Evolutionary conservation across 2,329 filamentous ascomycete species (phyloP), one percentile per base, ranked within the genome.

Genomic region (Sclerotinia spermophila): DNA sequence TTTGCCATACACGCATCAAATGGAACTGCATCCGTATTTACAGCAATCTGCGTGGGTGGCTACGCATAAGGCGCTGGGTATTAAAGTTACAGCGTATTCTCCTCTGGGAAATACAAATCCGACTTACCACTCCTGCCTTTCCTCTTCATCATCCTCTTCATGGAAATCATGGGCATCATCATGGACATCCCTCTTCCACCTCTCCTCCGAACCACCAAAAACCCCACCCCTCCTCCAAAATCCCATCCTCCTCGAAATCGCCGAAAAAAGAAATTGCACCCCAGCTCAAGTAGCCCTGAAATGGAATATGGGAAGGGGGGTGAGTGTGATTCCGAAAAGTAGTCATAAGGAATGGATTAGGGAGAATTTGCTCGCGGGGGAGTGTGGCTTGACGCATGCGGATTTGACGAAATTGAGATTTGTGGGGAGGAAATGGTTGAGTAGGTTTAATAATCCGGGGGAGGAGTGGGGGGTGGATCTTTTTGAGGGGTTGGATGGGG

Each of bases 1-100:
- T 72, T 81, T 84, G 67, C 87, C 87, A 8, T 90, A 90, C 24
- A 91, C 92, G 74, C 93, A 95, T 86, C 92, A 95, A 81, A 86
- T 93, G 79, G 92, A 94, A 81, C 85, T 94, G 24, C 91, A 94
- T 82, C 92, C 91, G 40, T 90, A 90, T 83, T 89, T 91, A 83
- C 90, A 91, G 3, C 92, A 90, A 35, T 67, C 73, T 1, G 53
- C 71, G 3, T 79, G 76, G 70, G 67, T 76, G 24, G 44, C 73
- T 13, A 76, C 75, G 61, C 76, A 79, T 11, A 61, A 68, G 44
- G 71, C 73, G 17, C 69, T 79, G n/a, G 75, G 76, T 19, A 80
- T 82, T 48, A 75, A 78, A 45, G 76, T 81, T 1, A 73, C 80
- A 1, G 79, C 80, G 10, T 81, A 80, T 73, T 79, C 78, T 35